Conservation (phyloP, 2,329 filamentous ascomycete genomes). For the Talaromyces sp. region DNA sequence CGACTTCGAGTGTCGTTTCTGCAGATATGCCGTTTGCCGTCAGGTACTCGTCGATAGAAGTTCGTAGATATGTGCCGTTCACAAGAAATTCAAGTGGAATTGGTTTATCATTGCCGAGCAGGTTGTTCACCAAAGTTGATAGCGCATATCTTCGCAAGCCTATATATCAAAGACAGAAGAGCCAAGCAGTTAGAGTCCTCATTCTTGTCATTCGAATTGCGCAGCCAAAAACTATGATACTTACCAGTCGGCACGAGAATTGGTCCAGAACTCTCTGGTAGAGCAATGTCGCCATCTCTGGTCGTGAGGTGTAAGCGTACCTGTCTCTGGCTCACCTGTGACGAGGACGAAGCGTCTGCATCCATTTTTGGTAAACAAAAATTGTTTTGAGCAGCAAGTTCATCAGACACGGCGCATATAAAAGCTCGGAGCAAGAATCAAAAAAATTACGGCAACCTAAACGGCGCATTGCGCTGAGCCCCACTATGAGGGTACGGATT, state of each 20-base stretch:
- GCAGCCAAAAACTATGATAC: not conserved
- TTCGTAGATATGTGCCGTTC: constrained; percentile 86
- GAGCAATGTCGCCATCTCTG: constrained; percentile 50
- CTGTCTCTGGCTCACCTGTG: constrained; percentile 40
- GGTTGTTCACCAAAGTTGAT: constrained; percentile 60
- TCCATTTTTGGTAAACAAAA: constrained; percentile 15
- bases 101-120: constrained; percentile 53
- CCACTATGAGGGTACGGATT: not conserved
- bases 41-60: constrained; percentile 87
- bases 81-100: constrained; percentile 80
- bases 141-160: constrained; percentile 57
- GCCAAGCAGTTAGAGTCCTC: not conserved
- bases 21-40: constrained; percentile 79
- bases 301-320: constrained; percentile 55
- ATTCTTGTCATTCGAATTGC: not conserved
- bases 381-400: not conserved
- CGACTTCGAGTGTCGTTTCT: constrained; percentile 80
- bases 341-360: constrained; percentile 21
- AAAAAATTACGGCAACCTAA: constrained; percentile 15
- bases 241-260: constrained; percentile 57
- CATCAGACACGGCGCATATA: not conserved
- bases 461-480: constrained; percentile 7
- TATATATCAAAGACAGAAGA: constrained; percentile 22
- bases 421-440: constrained; percentile 15
- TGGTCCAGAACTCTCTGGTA: constrained; percentile 53